A percentile compares a stretch with the other conserved stretches of the same genome.
Conservation (phyloP, 257 asterid genomes). For the Forsythia viridissima region DNA sequence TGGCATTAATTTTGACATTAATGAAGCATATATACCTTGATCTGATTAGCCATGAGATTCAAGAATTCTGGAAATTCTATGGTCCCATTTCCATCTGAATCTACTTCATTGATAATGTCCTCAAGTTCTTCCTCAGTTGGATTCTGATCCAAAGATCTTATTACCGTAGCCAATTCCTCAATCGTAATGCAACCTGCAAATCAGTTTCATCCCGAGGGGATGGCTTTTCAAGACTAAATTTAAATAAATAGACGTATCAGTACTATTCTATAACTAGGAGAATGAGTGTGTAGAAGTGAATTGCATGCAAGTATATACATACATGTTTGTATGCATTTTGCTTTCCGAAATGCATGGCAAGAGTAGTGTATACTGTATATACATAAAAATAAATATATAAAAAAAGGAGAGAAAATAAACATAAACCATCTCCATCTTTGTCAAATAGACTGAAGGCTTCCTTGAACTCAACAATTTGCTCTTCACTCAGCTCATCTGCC, state of each 20-base stretch:
- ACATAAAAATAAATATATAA: too few species aligned
- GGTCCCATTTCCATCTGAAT: conserved; percentile 53
- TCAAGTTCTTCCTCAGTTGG: conserved; percentile 48
- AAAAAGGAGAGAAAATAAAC: too few species aligned
- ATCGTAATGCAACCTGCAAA: conserved; percentile 46
- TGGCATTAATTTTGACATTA: too few species aligned
- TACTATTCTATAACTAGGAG: too few species aligned
- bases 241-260: too few species aligned
- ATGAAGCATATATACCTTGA: conserved; percentile 31
- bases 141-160: conserved; percentile 50
- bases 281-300: too few species aligned
- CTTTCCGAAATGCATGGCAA: background rate
- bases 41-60: conserved; percentile 44
- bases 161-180: conserved; percentile 49
- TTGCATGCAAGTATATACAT: too few species aligned
- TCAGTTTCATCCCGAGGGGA: too few species aligned
- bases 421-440: conserved; percentile 52
- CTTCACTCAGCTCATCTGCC: conserved; percentile 41
- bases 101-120: conserved; percentile 49
- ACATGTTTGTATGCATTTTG: background rate
- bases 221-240: too few species aligned
- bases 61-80: conserved; percentile 52
- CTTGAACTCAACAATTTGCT: conserved; percentile 47
- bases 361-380: too few species aligned
- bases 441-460: conserved; percentile 58